Evolutionary conservation across 2,329 filamentous ascomycete species (phyloP).

Genomic region (Phyllosticta citrichinensis): DNA sequence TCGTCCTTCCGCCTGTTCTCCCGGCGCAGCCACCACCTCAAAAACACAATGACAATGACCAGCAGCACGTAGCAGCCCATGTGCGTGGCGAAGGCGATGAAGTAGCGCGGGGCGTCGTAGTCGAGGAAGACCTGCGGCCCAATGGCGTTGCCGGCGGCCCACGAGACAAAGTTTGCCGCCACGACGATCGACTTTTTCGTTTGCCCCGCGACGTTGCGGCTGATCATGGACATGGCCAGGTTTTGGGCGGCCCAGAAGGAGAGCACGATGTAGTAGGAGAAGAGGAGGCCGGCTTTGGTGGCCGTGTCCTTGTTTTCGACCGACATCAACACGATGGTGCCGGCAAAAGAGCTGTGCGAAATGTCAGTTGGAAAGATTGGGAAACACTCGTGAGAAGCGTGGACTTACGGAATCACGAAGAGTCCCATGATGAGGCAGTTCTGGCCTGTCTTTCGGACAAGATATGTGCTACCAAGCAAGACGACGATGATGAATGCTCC

Average conservation of each 20-base stretch:
- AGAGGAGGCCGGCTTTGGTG: conserved; percentile 56
- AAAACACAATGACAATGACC: conserved; percentile 45
- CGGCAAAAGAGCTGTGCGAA: conserved; percentile 45
- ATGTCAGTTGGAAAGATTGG: background rate
- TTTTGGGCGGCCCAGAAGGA: conserved; percentile 70
- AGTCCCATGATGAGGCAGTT: conserved; percentile 57
- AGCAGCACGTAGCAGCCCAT: conserved; percentile 57
- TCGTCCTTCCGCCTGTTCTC: conserved; percentile 52
- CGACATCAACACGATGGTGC: conserved; percentile 63
- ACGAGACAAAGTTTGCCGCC: conserved; percentile 60
- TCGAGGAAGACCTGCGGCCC: conserved; percentile 56
- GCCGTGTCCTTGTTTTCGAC: conserved; percentile 48
- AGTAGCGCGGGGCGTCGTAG: conserved; percentile 54
- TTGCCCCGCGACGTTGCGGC: conserved; percentile 60
- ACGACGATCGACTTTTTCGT: conserved; percentile 63
- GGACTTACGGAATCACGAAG: conserved; percentile 50
- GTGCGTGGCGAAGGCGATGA: conserved; percentile 59
- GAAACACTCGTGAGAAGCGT: background rate
- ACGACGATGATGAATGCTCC: conserved; percentile 65
- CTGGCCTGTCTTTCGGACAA: conserved; percentile 60
- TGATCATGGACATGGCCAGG: conserved; percentile 55
- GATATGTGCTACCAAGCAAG: conserved; percentile 54
- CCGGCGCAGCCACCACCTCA: conserved; percentile 48
- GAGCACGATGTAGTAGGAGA: conserved; percentile 66
- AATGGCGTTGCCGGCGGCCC: conserved; percentile 58